Conservation (phyloP, 1,139 yeast genomes). For the Kodamaea fungicola region DNA sequence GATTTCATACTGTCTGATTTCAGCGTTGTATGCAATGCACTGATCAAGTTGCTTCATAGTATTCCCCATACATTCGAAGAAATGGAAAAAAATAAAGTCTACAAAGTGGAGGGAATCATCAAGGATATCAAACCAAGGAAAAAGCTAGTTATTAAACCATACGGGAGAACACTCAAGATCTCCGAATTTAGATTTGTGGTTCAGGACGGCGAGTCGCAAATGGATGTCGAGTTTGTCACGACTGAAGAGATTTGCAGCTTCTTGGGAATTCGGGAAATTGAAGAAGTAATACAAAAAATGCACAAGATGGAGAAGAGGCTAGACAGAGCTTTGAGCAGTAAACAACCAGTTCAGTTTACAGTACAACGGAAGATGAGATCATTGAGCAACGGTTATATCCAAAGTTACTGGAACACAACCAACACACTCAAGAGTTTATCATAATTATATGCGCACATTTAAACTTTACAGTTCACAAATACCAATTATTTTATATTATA, state of each 20-base stretch:
- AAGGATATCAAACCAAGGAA: slow-evolving; percentile 17
- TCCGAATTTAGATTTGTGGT: slow-evolving; percentile 23
- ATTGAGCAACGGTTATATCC: slow-evolving; percentile 3
- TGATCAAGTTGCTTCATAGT: not conserved
- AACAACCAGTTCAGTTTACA: not conserved
- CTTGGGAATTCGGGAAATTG: slow-evolving; percentile 26
- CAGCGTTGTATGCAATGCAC: not conserved
- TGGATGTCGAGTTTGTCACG: slow-evolving; percentile 24
- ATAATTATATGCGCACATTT: not conserved
- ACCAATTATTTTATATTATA: slow-evolving; percentile 11
- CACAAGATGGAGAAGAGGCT: slow-evolving; percentile 1
- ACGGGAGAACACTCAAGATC: slow-evolving; percentile 26
- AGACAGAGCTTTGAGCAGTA: not conserved
- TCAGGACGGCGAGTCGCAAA: slow-evolving; percentile 10
- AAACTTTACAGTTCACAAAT: not conserved
- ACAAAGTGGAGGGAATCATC: slow-evolving; percentile 19
- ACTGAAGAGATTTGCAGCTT: slow-evolving; percentile 27
- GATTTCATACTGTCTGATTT: not conserved
- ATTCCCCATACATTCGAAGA: slow-evolving; percentile 12
- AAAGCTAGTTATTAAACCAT: slow-evolving; percentile 28
- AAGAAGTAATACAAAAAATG: slow-evolving; percentile 17
- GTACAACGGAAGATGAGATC: slow-evolving; percentile 4
- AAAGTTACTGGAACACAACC: slow-evolving; percentile 6
- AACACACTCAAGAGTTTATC: not conserved
- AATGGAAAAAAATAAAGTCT: slow-evolving; percentile 13